Base-by-base conservation (phyloP, 306 rosid genomes). In the Gynostemma pentaphyllum region DNA sequence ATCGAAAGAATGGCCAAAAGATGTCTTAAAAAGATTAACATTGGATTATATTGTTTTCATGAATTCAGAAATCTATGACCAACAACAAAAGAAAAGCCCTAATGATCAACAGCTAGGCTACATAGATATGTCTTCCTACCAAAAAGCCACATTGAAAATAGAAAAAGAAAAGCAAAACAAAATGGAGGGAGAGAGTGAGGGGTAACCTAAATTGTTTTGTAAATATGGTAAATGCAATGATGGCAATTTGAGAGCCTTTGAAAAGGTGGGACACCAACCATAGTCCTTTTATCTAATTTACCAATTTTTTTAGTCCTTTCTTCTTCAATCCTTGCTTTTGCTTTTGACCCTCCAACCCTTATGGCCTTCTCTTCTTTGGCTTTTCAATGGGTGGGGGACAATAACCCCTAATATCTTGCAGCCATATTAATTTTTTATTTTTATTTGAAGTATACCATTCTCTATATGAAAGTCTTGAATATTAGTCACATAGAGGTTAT, bases 211-310 rank as follows among this genome's bases (percentile, higher is more conserved):
- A 49, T 49, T 2, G 7, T 12, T 23, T 19, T 48, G 22, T 22
- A 10, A 22, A 12, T 50, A 55, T 26, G 27, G 28, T 30, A 18
- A 56, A 30, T 56, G 42, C 63, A 56, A 56, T 56, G 34, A 56
- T 56, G 63, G 63, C 0, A 56, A 34, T 8, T 32, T n/a, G n/a
- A n/a, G n/a, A n/a, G n/a, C n/a, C n/a, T n/a, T 56, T 56, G 63
- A 56, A 56, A 56, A 34, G 45, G 8, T 56, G 63, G 44, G 45
- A 56, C 63, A 56, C 63, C 63, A 56, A 56, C 45, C 63, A 56
- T 56, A 14, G 1, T 5, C 16, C 40, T 27, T 56, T 56, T 32
- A 28, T 54, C 41, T 30, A 54, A 28, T 29, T 54, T 54, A 14
- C 61, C 41, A 5, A 34, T 34, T 34, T 1, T 34, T n/a, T n/a